Conservation (phyloP, 495 filamentous ascomycete species). For the Annulohypoxylon stygium region DNA sequence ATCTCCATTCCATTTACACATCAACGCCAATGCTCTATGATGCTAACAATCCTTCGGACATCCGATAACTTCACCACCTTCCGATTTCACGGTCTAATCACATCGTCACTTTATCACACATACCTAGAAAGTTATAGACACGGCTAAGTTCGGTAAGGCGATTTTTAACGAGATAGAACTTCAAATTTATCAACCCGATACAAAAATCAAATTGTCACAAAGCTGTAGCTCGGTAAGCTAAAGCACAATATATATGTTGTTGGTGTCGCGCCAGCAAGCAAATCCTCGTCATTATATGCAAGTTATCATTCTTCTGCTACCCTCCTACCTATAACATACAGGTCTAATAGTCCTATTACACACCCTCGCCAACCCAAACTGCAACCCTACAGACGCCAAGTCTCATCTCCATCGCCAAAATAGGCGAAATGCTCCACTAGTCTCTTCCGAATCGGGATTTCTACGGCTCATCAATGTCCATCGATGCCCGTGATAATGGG, state of each 20-base stretch:
- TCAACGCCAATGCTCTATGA: neutral
- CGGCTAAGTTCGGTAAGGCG: neutral
- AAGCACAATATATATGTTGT: slow-evolving; percentile 7
- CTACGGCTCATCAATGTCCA: slow-evolving; percentile 29
- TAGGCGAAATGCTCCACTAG: slow-evolving; percentile 37
- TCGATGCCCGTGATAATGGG: slow-evolving; percentile 40
- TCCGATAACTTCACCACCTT: slow-evolving; percentile 9
- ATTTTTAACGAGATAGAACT: neutral
- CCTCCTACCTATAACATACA: slow-evolving; percentile 23
- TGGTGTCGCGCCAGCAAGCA: slow-evolving; percentile 33
- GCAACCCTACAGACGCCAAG: slow-evolving; percentile 45
- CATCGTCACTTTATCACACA: neutral
- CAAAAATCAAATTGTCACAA: neutral
- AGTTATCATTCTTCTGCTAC: slow-evolving; percentile 1
- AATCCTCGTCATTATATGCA: slow-evolving; percentile 42
- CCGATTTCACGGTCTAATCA: neutral
- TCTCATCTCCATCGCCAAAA: slow-evolving; percentile 38
- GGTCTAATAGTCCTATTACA: slow-evolving; percentile 29
- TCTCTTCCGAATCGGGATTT: slow-evolving; percentile 42
- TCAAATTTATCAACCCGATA: neutral
- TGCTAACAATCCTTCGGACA: slow-evolving; percentile 26
- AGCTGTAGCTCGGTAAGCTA: neutral
- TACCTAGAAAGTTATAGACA: neutral
- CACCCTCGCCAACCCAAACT: slow-evolving; percentile 30
- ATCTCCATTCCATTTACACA: neutral